Conservation (phyloP, 495 filamentous ascomycete species). For the Trichoderma asperelloides region DNA sequence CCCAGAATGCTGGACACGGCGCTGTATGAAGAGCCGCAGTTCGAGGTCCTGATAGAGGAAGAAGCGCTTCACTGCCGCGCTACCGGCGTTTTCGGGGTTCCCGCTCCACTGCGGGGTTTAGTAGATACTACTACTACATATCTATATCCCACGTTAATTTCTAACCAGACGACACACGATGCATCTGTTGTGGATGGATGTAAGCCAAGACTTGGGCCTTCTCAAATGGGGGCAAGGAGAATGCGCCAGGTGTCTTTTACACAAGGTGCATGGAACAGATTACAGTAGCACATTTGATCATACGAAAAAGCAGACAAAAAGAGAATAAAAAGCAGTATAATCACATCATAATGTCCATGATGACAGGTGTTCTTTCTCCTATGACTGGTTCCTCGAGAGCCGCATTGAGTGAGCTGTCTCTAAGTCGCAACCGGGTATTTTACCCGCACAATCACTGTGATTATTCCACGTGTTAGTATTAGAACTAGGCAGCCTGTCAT, state of each 20-base stretch:
- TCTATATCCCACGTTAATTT: conserved; percentile 1
- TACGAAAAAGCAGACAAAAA: no score
- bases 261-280: no score
- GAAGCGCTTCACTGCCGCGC: background rate
- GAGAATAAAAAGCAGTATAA: no score
- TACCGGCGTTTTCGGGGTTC: background rate
- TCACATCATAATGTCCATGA: background rate
- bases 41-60: background rate
- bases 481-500: background rate
- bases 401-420: no score
- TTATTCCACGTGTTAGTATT: background rate
- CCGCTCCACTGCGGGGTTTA: conserved; percentile 2
- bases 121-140: no score
- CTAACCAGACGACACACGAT: background rate
- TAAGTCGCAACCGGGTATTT: no score
- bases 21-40: no score
- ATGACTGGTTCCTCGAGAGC: no score
- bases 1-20: no score
- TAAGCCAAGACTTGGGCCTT: background rate
- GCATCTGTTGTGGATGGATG: background rate
- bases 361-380: background rate
- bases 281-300: no score
- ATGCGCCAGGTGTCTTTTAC: background rate
- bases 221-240: background rate
- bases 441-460: background rate